A percentile compares a stretch with the other conserved stretches of the same genome.
Conservation (phyloP, 163 green algal species). For the Coccomyxa subellipsoidea region DNA sequence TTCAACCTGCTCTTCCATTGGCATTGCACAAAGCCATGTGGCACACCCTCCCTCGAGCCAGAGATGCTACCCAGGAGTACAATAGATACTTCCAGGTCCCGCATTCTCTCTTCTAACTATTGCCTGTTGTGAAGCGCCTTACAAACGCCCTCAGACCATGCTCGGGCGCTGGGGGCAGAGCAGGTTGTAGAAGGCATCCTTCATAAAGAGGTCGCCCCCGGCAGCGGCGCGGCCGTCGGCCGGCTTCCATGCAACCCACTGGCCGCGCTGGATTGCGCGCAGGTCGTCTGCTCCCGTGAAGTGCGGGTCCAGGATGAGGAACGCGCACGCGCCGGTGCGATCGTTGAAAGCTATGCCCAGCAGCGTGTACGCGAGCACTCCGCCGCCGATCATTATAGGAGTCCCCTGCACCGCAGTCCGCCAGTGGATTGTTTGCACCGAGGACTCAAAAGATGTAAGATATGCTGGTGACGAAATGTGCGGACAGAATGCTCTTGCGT, state of each 20-base stretch:
- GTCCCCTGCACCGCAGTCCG: slow-evolving; percentile 36
- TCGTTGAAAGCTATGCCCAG: slow-evolving; percentile 90
- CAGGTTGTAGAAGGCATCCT: slow-evolving; percentile 94
- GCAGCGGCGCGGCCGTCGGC: slow-evolving; percentile 72
- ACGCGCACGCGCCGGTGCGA: slow-evolving; percentile 77
- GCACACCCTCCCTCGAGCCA: too few species aligned
- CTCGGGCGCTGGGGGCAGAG: slow-evolving; percentile 79
- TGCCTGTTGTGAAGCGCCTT: too few species aligned
- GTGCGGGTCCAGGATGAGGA: slow-evolving; percentile 96
- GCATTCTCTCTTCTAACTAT: too few species aligned
- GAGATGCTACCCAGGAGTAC: too few species aligned
- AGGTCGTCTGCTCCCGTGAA: slow-evolving; percentile 85
- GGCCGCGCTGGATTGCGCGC: slow-evolving; percentile 44
- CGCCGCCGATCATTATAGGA: slow-evolving; percentile 84
- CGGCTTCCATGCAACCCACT: slow-evolving; percentile 86
- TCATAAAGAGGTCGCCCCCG: slow-evolving; percentile 82
- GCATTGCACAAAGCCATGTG: too few species aligned
- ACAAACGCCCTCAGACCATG: neutral
- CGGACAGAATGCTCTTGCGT: too few species aligned
- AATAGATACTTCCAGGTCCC: too few species aligned
- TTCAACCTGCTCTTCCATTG: too few species aligned
- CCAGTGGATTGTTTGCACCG: neutral
- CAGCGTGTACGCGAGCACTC: slow-evolving; percentile 95
- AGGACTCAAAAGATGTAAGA: too few species aligned
- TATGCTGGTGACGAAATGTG: too few species aligned